A percentile compares a stretch with the other conserved stretches of the same genome.
Evolutionary conservation across 2,329 filamentous ascomycete genomes (phyloP).

Genomic region (Botrytis aclada): DNA sequence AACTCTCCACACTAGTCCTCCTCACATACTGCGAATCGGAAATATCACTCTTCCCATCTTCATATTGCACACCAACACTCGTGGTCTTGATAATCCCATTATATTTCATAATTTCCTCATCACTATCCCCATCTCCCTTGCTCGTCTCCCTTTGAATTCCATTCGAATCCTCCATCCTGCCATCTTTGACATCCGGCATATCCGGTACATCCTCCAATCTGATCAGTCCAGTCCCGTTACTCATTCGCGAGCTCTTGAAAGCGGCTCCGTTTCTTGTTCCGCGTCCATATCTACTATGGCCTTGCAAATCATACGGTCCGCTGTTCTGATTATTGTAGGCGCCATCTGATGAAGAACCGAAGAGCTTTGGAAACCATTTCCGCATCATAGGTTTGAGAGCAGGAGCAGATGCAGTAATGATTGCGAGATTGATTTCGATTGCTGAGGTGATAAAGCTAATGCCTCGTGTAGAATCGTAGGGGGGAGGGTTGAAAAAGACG

Average conservation of each 20-base stretch:
- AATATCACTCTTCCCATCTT: not conserved
- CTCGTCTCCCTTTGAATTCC: not conserved
- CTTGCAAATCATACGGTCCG: not conserved
- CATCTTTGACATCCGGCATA: not conserved
- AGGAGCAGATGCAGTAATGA: not conserved
- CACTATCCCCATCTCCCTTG: not conserved
- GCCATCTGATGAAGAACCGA: not conserved
- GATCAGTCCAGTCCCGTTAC: not conserved
- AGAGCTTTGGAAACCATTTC: not conserved
- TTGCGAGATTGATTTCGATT: not conserved
- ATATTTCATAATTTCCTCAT: not conserved
- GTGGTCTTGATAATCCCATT: not conserved
- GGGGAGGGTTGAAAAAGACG: not conserved
- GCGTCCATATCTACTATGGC: not conserved
- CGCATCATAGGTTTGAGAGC: not conserved
- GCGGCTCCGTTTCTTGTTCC: not conserved
- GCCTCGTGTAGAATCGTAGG: not conserved
- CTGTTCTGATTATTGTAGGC: not conserved
- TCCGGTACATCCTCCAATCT: not conserved
- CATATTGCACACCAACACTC: not conserved
- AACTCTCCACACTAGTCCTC: not conserved
- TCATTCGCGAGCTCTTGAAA: not conserved
- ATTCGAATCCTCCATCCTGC: not conserved
- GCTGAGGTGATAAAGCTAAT: not conserved
- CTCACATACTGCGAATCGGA: too few species aligned